These are phyloP conservation scores for Umbelopsis isabellina DNA, from an alignment of 192 early-diverging fungal species.

Conservation along the genomic window DNA sequence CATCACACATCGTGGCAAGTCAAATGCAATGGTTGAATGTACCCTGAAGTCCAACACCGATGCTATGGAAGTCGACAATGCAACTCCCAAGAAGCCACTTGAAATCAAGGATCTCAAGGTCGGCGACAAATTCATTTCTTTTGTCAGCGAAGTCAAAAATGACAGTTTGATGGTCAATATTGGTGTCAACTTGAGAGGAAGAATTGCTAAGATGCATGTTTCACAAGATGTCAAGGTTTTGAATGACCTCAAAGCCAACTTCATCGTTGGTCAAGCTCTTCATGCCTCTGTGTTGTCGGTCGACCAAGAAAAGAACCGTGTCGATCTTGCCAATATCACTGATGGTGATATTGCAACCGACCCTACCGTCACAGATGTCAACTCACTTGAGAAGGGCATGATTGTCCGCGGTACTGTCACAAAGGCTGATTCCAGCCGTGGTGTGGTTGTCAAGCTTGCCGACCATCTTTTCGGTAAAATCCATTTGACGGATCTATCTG, in stretches of 20 bases:
- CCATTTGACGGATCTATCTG: slow-evolving; percentile 62
- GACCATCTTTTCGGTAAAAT: slow-evolving; percentile 62
- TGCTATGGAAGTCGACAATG: slow-evolving; percentile 21
- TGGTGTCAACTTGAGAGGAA: slow-evolving; percentile 25
- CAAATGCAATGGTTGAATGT: slow-evolving; percentile 48
- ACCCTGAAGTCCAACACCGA: slow-evolving; percentile 26
- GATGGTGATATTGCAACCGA: slow-evolving; percentile 4
- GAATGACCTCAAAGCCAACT: slow-evolving; percentile 29
- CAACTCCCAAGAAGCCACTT: slow-evolving; percentile 24
- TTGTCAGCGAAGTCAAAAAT: slow-evolving; percentile 45
- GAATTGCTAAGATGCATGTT: slow-evolving; percentile 32
- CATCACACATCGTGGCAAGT: slow-evolving; percentile 57
- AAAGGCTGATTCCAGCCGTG: slow-evolving; percentile 45
- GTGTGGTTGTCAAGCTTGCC: slow-evolving; percentile 60
- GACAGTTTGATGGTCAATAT: slow-evolving; percentile 33
- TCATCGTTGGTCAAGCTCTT: slow-evolving; percentile 34
- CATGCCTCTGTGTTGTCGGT: slow-evolving; percentile 29
- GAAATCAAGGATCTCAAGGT: slow-evolving; percentile 39
- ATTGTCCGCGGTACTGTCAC: slow-evolving; percentile 59
- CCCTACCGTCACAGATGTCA: slow-evolving; percentile 34
- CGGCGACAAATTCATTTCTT: slow-evolving; percentile 48
- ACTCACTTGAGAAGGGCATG: slow-evolving; percentile 57
- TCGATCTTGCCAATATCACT: slow-evolving; percentile 27
- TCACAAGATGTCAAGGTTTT: slow-evolving; percentile 30
- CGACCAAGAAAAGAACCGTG: slow-evolving; percentile 21